These are phyloP conservation scores for Nectriaceae sp. DNA, from an alignment of 2,329 filamentous ascomycete genomes.

Conservation along the genomic window DNA sequence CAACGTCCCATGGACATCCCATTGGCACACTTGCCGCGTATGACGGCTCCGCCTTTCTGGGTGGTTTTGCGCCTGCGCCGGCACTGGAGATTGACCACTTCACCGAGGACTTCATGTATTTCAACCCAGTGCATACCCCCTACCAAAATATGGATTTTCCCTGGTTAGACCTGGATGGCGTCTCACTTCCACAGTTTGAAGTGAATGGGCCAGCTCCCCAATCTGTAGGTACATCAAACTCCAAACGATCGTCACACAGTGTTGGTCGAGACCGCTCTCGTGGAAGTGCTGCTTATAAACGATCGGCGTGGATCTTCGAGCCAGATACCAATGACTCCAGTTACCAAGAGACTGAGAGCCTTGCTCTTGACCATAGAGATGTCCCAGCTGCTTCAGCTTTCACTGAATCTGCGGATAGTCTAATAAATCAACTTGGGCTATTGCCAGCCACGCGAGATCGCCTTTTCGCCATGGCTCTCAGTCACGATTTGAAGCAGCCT, in stretches of 20 bases:
- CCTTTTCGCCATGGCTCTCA: constrained; percentile 26
- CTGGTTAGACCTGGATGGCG: constrained; percentile 20
- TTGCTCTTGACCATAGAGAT: constrained; percentile 8
- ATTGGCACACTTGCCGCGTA: constrained; percentile 19
- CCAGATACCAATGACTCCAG: too few relatives aligned
- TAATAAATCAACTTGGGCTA: constrained; percentile 8
- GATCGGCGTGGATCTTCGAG: constrained; percentile 21
- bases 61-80: too few relatives aligned
- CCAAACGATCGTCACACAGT: constrained; percentile 18
- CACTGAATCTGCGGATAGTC: constrained; percentile 3
- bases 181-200: too few relatives aligned
- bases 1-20: constrained; percentile 10
- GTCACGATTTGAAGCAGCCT: constrained; percentile 19
- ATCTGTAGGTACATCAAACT: constrained; percentile 9
- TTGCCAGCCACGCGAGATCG: constrained; percentile 21
- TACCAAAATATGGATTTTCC: constrained; percentile 23
- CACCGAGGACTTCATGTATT: too few relatives aligned
- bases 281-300: constrained; percentile 9
- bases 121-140: constrained; percentile 11
- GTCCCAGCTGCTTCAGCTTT: constrained; percentile 3
- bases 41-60: constrained; percentile 12
- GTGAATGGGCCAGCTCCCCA: constrained; percentile 12
- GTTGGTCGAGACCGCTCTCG: constrained; percentile 12
- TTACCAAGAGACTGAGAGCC: too few relatives aligned
- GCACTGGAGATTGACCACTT: too few relatives aligned